Evolutionary conservation across 1,139 yeast genomes (phyloP), one percentile per base, ranked within the genome.

Genomic region (Zygosaccharomyces sapae): DNA sequence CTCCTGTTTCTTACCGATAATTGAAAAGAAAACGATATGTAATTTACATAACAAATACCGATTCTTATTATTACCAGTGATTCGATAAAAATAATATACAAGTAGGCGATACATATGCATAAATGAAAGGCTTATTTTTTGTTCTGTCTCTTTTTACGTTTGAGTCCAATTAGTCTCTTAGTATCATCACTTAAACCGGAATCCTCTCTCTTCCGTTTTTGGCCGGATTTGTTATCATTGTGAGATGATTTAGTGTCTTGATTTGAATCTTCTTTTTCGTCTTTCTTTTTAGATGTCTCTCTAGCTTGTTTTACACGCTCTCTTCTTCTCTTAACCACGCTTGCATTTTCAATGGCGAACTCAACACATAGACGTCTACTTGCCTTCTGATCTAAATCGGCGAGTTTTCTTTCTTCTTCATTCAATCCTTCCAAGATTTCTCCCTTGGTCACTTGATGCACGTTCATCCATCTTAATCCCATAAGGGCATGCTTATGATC

Each of bases 391-490:
- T 80, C 85, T 41, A 72, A 59, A 52, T 78, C 71, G 13, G 79
- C 77, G 25, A 65, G 46, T 61, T 79, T 77, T 66, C 73, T 70
- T 66, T 84, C 87, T 45, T 86, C 92, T 5, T 84, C 94, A 29
- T 75, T 71, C 52, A 85, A 66, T 7, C 95, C 96, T 51, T 76
- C 88, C 18, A 78, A 57, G 33, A 87, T 76, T 67, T 90, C 96
- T 7, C 76, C 80, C 39, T 68, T 69, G 0, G 86, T 71, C 2
- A 92, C 96, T 60, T 80, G 84, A 65, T 92, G 97, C 2, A 96
- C 96, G 69, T 92, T 92, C 66, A 92, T 76, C 96, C 97, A 94
- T 73, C 99, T 80, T 52, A 92, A 77, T 4, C 95, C 97, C 97
- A 89, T 90, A 54, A 92, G 76, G 1, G 99, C 98, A 52, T 85